A percentile compares a stretch with the other conserved stretches of the same genome.
phyloP scores from a whole-genome alignment of 805 yeast species.

The Hanseniaspora pseudoguilliermondii region DNA sequence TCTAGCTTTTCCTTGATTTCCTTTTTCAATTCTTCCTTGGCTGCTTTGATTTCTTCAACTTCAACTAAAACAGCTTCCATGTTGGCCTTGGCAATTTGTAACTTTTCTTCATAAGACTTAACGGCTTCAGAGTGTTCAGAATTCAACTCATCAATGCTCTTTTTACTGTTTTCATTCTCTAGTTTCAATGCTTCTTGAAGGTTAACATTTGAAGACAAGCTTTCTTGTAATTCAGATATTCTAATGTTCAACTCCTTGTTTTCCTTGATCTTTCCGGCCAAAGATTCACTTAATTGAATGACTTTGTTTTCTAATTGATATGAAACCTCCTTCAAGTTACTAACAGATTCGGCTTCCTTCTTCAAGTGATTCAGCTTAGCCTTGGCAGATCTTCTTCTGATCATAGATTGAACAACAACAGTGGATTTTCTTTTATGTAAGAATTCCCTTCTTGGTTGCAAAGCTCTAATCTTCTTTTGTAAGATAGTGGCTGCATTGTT shows the following conservation, averaged over 20 bases:
- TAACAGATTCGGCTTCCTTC: constrained; percentile 84
- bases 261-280: constrained; percentile 68
- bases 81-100: constrained; percentile 42
- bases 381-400: constrained; percentile 65
- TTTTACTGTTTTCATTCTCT: constrained; percentile 42
- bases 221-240: constrained; percentile 38
- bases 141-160: constrained; percentile 34
- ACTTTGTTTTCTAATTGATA: constrained; percentile 92
- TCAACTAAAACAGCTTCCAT: constrained; percentile 45
- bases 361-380: constrained; percentile 50
- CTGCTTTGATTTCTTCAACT: constrained; percentile 46
- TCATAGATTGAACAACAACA: constrained; percentile 59
- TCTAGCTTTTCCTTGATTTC: constrained; percentile 51
- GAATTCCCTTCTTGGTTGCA: constrained; percentile 44
- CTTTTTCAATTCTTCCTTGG: constrained; percentile 49
- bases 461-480: constrained; percentile 65
- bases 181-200: constrained; percentile 43
- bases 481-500: constrained; percentile 54
- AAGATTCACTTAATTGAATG: constrained; percentile 80
- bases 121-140: constrained; percentile 39
- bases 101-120: constrained; percentile 41
- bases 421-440: constrained; percentile 40
- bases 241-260: constrained; percentile 59
- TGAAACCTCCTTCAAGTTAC: constrained; percentile 80
- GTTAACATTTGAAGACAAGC: constrained; percentile 41